Evolutionary conservation across 345 rosid genomes (phyloP).

Genomic region (Dimocarpus longan): DNA sequence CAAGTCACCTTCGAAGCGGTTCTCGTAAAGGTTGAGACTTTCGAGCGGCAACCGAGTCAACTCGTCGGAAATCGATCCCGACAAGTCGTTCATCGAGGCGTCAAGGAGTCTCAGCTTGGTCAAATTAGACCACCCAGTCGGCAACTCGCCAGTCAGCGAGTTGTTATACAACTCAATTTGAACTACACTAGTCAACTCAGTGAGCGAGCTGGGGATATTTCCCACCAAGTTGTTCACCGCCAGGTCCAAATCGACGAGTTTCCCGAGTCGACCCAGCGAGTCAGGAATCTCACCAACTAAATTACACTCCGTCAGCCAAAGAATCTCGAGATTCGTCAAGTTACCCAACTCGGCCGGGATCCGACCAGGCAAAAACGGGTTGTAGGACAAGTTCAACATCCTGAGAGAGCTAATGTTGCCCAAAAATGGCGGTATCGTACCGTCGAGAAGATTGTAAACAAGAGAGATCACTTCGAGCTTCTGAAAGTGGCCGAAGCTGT

Average conservation of each 20-base stretch:
- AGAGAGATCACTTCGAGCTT: slow-evolving; percentile 85
- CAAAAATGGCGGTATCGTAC: slow-evolving; percentile 61
- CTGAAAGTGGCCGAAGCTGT: slow-evolving; percentile 58
- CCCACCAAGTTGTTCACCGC: slow-evolving; percentile 73
- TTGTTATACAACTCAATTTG: slow-evolving; percentile 98
- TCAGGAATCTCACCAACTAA: slow-evolving; percentile 84
- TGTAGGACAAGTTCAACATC: slow-evolving; percentile 84
- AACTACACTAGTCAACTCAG: slow-evolving; percentile 58
- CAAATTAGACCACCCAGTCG: slow-evolving; percentile 62
- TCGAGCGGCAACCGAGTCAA: slow-evolving; percentile 69
- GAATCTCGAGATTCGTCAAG: slow-evolving; percentile 69
- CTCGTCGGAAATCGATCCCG: slow-evolving; percentile 77
- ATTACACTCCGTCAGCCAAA: slow-evolving; percentile 92
- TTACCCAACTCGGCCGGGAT: slow-evolving; percentile 92
- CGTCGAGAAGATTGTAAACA: slow-evolving; percentile 73
- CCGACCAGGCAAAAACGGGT: slow-evolving; percentile 75
- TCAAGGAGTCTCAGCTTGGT: slow-evolving; percentile 69
- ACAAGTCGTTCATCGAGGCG: slow-evolving; percentile 81
- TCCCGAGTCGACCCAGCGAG: slow-evolving; percentile 69
- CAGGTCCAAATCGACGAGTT: slow-evolving; percentile 80
- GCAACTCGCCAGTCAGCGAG: slow-evolving; percentile 75
- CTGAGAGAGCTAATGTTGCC: slow-evolving; percentile 67
- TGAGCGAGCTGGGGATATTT: slow-evolving; percentile 67
- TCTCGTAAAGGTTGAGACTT: slow-evolving; percentile 89
- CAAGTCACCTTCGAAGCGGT: slow-evolving; percentile 61